Base-by-base conservation (phyloP, 495 filamentous ascomycete species). In the Aspergillus wentii region DNA sequence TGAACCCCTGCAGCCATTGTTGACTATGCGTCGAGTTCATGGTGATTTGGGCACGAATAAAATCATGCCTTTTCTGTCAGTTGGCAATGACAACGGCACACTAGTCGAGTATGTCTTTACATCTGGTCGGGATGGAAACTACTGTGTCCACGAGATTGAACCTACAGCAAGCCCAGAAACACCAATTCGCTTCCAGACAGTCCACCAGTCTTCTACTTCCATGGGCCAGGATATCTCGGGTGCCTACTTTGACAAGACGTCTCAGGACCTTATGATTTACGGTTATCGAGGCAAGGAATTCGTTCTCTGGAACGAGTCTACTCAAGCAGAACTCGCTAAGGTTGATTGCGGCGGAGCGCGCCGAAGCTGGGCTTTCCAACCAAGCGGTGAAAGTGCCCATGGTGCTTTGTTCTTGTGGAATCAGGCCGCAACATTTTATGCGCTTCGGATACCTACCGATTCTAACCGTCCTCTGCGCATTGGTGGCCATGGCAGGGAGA, bases 401-500 rank as follows among this genome's bases (percentile, higher is more conserved):
- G 62, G 50, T 7, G 56, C 53, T 8, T 39, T 59, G 5, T 66
- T 83, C 5, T 49, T 76, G 4, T 84, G 77, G 75, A 76, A 69
- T 15, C 66, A 72, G n/a, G 42, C 48, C 0, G 21, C 51, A 14
- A n/a, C n/a, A n/a, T 54, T 72, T 15, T 40, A 67, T 33, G 41
- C 79, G 1, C 66, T 72, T 32, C 69, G 66, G 2, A 79, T 85
- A 35, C 45, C 44, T 0, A 33, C 52, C 2, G 54, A 72, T 1
- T 54, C 65, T 2, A 74, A 82, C 37, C 56, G 61, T 17, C 59
- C 78, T 1, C 49, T 95, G 1, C 78, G 79, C 18, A 36, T 52
- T 1, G 92, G 92, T 1, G 76, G 76, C 1, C 92, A 99, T 58
- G 92, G 92, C 0, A 62, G 92, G 22, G 92, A 99, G 65, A 85